Evolutionary conservation across 169 alveolate genomes (phyloP), one percentile per base, ranked within the genome.

Genomic region (Plasmodium gonderi): DNA sequence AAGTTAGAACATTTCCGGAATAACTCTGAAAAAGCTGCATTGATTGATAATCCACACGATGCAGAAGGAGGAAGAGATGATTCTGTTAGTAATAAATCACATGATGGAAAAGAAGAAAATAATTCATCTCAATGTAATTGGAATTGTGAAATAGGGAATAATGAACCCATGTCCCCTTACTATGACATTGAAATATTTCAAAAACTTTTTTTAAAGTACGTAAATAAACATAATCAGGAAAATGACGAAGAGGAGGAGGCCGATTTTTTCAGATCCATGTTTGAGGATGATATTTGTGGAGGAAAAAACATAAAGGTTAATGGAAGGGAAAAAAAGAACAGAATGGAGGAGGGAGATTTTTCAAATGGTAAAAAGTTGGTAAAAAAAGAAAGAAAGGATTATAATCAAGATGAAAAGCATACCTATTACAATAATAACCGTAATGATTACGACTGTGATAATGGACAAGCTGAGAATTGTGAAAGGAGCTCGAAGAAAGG

Each of bases 151-250:
- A 26, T 8, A 8, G 83, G 75, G 9, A 12, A 64, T 64, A 33
- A 64, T n/a, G 42, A 40, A 5, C 8, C 12, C n/a, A 36, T 54
- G 49, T 29, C 92, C 45, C 92, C 92, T 54, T 82, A 82, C 51
- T 82, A 82, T 54, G 51, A 82, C 36, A 75, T 82, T 1, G 92
- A 82, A 44, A 49, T 54, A 12, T 45, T 67, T 68, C 67, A 36
- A 23, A 20, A 29, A 6, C 26, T 82, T 45, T 82, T 82, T 82
- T 69, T 82, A 69, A 82, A 82, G 60, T 87, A 87, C 67, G 49
- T 54, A n/a, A 74, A 33, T 36, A 75, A 75, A 29, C 47, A 42
- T 82, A 44, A 31, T 3, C 3, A 29, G 33, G 67, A 75, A n/a
- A 51, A 60, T 31, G 79, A 83, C 17, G 81, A 69, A 42, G 77